Percentiles rank a stretch among this genome's conserved stretches.
phyloP scores from a whole-genome alignment of 2,329 filamentous ascomycete species.

The Chaetomium sp. region DNA sequence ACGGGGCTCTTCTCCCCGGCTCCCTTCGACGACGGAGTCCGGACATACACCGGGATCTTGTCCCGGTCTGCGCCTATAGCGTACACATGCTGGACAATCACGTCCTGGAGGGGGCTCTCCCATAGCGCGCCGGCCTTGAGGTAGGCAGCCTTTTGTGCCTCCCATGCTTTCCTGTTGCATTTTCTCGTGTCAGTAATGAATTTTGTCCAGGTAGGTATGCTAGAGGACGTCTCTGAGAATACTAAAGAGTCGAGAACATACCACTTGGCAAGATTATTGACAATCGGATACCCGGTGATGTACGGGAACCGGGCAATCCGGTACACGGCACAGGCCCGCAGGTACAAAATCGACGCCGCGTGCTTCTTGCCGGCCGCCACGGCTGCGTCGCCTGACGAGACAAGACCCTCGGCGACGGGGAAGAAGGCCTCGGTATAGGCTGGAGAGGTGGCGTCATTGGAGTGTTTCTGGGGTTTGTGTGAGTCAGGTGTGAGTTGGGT shows the following conservation, averaged over 20 bases:
- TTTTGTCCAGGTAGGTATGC: background rate
- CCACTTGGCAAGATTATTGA: slow-evolving; percentile 45
- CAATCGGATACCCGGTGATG: slow-evolving; percentile 34
- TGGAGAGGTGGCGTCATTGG: slow-evolving; percentile 60
- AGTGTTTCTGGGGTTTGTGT: slow-evolving; percentile 35
- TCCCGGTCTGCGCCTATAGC: slow-evolving; percentile 44
- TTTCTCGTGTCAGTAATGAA: background rate
- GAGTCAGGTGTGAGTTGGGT: background rate
- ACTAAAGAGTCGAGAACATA: background rate
- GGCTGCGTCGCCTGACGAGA: slow-evolving; percentile 44
- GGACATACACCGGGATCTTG: slow-evolving; percentile 58
- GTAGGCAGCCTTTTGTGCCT: slow-evolving; percentile 57
- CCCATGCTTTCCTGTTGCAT: slow-evolving; percentile 46
- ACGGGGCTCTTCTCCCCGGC: slow-evolving; percentile 36
- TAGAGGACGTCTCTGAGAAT: background rate
- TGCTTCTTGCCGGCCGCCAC: slow-evolving; percentile 41
- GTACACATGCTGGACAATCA: slow-evolving; percentile 53
- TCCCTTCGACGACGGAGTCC: slow-evolving; percentile 39
- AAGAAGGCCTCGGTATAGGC: slow-evolving; percentile 60
- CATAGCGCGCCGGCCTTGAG: slow-evolving; percentile 49
- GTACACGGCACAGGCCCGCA: slow-evolving; percentile 67
- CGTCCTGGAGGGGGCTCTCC: slow-evolving; percentile 54
- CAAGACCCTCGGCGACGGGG: slow-evolving; percentile 52
- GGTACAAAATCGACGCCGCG: slow-evolving; percentile 55
- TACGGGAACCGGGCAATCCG: slow-evolving; percentile 67